Base-by-base conservation (phyloP, 2,329 filamentous ascomycete genomes). In the Sporothrix sp. region DNA sequence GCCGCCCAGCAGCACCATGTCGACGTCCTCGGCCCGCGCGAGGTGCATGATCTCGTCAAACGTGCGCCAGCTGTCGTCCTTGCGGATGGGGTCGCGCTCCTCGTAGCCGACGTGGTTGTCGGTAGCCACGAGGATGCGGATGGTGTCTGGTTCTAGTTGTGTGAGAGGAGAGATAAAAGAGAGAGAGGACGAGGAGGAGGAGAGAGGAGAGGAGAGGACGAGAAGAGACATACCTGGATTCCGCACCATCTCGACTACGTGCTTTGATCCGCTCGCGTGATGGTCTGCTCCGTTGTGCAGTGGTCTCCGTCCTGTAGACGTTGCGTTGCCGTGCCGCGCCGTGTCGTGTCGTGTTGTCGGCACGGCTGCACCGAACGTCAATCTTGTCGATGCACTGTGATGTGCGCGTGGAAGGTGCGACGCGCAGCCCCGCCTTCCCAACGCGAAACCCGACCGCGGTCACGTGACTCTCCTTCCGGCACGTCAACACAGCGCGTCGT, bases 61-160 rank as follows among this genome's bases (percentile, higher is more conserved):
- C 3, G 85, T 88, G 63, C 82, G 85, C 90, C 91, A 97, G 68
- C 89, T 96, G 66, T 98, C 93, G 65, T 97, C 87, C 57, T 90
- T 91, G n/a, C 93, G 87, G 54, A 93, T 86, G 1, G 87, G 80
- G 66, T 98, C 90, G 60, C 90, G 83, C 68, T 98, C 93, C 63
- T 88, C 87, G 68, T 89, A 97, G 48, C 93, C 93, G 54, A 98
- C 93, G 84, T 98, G 93, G 60, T 94, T 97, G 66, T 98, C 93
- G 14, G 91, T 97, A 35, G 93, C 84, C 54, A 98, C 78, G 33
- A 98, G 81, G 58, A 98, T 93, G 57, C 88, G 87, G 62, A 98
- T 96, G 0, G 88, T 95, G 69, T 98, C 88, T 59, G 85, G 68
- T 50, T 71, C 74, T 76, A 37, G 1, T 16, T 5, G 25, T 5